These are phyloP conservation scores for Trichoderma pleuroti DNA, from an alignment of 2,329 filamentous ascomycete genomes.

Conservation along the genomic window DNA sequence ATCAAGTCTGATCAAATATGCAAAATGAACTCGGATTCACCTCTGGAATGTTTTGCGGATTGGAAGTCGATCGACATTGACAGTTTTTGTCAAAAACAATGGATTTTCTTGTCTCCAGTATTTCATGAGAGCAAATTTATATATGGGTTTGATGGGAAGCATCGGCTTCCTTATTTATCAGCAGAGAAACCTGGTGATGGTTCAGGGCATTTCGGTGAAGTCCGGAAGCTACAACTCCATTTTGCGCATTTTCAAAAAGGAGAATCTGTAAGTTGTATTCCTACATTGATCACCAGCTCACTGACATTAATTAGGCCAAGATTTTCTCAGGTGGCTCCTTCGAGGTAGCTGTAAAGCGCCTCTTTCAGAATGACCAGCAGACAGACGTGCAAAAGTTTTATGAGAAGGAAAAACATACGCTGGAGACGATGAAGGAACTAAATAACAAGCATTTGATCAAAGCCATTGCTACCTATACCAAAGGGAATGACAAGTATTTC, in stretches of 20 bases:
- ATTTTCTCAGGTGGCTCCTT: background rate
- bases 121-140: background rate
- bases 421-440: background rate
- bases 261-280: background rate
- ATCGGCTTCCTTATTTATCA: background rate
- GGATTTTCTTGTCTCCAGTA: background rate
- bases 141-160: background rate
- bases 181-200: background rate
- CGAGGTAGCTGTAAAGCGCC: background rate
- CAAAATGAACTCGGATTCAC: background rate
- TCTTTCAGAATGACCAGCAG: background rate
- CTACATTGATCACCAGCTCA: background rate
- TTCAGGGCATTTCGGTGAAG: background rate
- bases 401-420: background rate
- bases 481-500: background rate
- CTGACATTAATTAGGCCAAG: background rate
- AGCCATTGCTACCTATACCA: background rate
- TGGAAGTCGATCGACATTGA: background rate
- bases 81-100: background rate
- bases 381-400: background rate
- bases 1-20: background rate
- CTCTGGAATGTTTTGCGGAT: background rate
- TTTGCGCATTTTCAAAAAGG: background rate
- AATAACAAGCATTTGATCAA: background rate
- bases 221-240: background rate